These are phyloP conservation scores for Triadica sebifera DNA, from an alignment of 345 rosid species.

Conservation along the genomic window DNA sequence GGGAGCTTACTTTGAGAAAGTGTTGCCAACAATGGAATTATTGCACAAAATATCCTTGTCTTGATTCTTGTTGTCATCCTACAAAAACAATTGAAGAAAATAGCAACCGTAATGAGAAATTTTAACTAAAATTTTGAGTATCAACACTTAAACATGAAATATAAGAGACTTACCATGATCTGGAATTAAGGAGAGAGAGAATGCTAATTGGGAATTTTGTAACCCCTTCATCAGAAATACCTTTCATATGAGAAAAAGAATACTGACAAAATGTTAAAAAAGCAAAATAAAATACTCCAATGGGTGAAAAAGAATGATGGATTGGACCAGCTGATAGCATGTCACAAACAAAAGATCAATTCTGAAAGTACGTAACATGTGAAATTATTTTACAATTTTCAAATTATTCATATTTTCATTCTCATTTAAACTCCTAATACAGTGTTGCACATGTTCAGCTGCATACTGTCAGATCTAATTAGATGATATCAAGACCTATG, in stretches of 20 bases:
- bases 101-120: background rate
- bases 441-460: background rate
- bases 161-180: conserved; percentile 50
- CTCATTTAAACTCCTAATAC: background rate
- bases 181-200: conserved; percentile 45
- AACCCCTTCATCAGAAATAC: conserved; percentile 51
- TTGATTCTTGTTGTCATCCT: conserved; percentile 66
- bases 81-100: conserved; percentile 16
- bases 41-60: conserved; percentile 51
- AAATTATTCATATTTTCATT: background rate
- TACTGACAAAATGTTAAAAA: background rate
- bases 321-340: background rate
- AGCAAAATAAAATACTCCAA: background rate
- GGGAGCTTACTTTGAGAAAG: conserved; percentile 78
- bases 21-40: conserved; percentile 54
- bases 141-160: conserved; percentile 2
- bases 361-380: background rate
- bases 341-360: background rate
- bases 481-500: background rate
- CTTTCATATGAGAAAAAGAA: conserved; percentile 33
- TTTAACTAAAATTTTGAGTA: background rate
- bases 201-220: conserved; percentile 47
- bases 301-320: background rate
- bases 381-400: background rate
- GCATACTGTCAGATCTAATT: background rate